These are phyloP conservation scores for Tanacetum coccineum DNA, from an alignment of 129 eudicot genomes.

Conservation along the genomic window DNA sequence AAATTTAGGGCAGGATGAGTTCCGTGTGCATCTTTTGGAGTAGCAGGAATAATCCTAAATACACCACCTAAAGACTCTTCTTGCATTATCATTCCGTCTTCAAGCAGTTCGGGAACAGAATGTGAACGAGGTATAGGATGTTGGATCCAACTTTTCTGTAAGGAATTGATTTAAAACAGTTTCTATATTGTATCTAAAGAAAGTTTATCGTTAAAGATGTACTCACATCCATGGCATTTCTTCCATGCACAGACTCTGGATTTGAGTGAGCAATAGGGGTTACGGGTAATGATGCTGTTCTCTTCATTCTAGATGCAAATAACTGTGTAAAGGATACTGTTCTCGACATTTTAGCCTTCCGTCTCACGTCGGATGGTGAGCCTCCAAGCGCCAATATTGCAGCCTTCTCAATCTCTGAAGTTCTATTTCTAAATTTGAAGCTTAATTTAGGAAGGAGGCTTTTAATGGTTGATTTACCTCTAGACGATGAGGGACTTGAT, in stretches of 20 bases:
- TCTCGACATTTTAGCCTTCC: slow-evolving; percentile 43
- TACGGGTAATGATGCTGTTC: slow-evolving; percentile 70
- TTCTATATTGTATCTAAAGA: neutral
- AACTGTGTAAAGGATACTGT: slow-evolving; percentile 56
- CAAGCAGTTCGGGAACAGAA: slow-evolving; percentile 69
- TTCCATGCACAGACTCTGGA: slow-evolving; percentile 88
- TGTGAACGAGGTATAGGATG: slow-evolving; percentile 63
- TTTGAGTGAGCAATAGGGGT: slow-evolving; percentile 84
- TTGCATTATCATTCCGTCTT: slow-evolving; percentile 59
- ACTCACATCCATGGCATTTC: slow-evolving; percentile 39
- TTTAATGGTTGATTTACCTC: slow-evolving; percentile 58
- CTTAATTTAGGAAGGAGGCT: slow-evolving; percentile 70
- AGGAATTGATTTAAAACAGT: slow-evolving; percentile 8
- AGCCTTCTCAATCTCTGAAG: slow-evolving; percentile 77
- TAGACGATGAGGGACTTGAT: slow-evolving; percentile 44
- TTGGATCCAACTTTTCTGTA: slow-evolving; percentile 55
- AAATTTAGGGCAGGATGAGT: slow-evolving; percentile 27
- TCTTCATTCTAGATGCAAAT: slow-evolving; percentile 46
- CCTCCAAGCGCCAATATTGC: slow-evolving; percentile 74
- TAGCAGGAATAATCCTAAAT: slow-evolving; percentile 64
- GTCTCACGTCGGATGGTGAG: slow-evolving; percentile 47
- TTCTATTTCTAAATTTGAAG: slow-evolving; percentile 61
- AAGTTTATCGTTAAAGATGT: slow-evolving; percentile 33
- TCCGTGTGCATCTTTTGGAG: slow-evolving; percentile 51
- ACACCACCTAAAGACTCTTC: slow-evolving; percentile 57